Evolutionary conservation across 2,329 filamentous ascomycete genomes (phyloP), one percentile per base, ranked within the genome.

Genomic region (Thelonectria olida): DNA sequence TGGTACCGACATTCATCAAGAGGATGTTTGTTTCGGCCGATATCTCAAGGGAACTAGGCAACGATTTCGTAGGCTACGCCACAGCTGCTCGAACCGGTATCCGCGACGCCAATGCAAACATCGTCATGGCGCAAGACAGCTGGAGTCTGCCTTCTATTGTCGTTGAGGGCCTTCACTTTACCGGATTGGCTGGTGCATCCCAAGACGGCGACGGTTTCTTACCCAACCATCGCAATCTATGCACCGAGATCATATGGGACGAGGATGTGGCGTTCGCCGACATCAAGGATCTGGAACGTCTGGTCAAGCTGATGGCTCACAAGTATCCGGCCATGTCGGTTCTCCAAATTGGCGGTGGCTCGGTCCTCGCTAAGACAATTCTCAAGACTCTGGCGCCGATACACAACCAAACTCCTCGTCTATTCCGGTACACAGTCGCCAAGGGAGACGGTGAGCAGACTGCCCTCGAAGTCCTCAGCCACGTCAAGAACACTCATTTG

Each of bases 171-270:
- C 73, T 87, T 17, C 71, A 75, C 4, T 78, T 85, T 53, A 80
- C 79, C 2, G 67, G 65, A 1, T 65, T 85, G 12, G 64, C 74
- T 0, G 58, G 62, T 2, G 63, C 73, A 3, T 64, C 73, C 0
- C 62, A 70, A 5, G 68, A 63, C 1, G 62, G 68, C 0, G 73
- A 67, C 0, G 73, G 70, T 1, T 86, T 83, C 62, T 66, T 87
- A 8, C 80, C 82, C 0, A 82, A 80, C 22, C 78, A 85, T 63
- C 80, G 79, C 28, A 81, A 81, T 19, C 74, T 87, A 1, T 84
- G 82, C 56, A 81, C 80, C 2, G 73, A 83, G 62, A 75, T 86
- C 49, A 63, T 77, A 2, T 87, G 84, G 84, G 74, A 79, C 19
- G 70, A 79, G 53, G 77, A 83, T 54, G 66, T 72, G 7, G 55